Base-by-base conservation (phyloP, 805 yeast genomes). In the Yamadazyma insecticola region DNA sequence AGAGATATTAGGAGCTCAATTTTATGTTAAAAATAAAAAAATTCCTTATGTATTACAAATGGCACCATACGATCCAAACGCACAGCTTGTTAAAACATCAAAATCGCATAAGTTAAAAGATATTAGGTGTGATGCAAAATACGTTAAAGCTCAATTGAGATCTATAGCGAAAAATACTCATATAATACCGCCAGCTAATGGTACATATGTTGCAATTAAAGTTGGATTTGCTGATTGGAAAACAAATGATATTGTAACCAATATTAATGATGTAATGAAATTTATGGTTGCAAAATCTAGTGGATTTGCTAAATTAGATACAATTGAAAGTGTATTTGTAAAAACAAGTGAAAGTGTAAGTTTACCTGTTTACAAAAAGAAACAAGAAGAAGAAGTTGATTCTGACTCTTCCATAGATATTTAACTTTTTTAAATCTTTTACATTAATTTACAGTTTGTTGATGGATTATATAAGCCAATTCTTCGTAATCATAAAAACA, bases 11-110 rank as follows among this genome's bases (percentile, higher is more conserved):
- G 83, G 84, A 1, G 63, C 68, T 5, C 70, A 63, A 33, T 82
- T 83, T 47, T 81, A 76, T 55, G 70, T 68, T 33, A 77, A 74
- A 36, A 76, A 76, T 39, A 79, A 75, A 43, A 80, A 76, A 44
- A 60, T 79, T 12, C 95, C 95, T 2, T 72, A 68, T 41, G 73
- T 81, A 67, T 51, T 84, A 3, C 81, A 78, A 47, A 70, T 82
- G 78, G 75, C 58, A 11, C 52, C 36, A 45, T 67, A 70, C 17
- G 48, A 44, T 37, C 37, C 60, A 28, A 48, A 55, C 35, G 44
- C 74, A 4, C 50, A 45, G 39, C 62, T 71, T 16, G 38, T 45
- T 5, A 40, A 34, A 18, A 48, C 50, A 40, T 24, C 47, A 4
- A 52, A 56, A 30, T 51, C 63, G 7, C 61, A 65, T 24, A 72